phyloP scores from a whole-genome alignment of 495 filamentous ascomycete genomes.

The Cercophora samala region DNA sequence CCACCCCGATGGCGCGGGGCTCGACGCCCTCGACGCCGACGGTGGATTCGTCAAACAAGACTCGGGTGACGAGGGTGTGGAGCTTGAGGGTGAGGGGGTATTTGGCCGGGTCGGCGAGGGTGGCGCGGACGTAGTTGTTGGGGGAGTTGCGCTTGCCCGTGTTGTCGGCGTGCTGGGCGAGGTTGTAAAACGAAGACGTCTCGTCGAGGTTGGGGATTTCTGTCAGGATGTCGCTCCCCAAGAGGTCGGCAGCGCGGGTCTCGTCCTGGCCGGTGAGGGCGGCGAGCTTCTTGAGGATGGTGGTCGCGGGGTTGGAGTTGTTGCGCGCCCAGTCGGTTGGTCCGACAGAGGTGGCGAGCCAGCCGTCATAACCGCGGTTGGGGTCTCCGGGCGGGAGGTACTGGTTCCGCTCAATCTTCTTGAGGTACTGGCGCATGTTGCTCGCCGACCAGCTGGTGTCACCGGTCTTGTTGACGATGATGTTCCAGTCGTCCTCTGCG shows the following conservation, averaged over 20 bases:
- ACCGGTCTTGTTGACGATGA: constrained; percentile 44
- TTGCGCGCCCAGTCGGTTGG: constrained; percentile 36
- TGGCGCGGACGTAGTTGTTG: constrained; percentile 45
- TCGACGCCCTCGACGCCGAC: constrained; percentile 17
- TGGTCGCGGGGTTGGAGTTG: constrained; percentile 23
- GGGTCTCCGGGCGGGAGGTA: constrained; percentile 37
- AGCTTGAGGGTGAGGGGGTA: constrained; percentile 47
- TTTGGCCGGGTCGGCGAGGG: constrained; percentile 43
- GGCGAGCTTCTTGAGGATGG: constrained; percentile 36
- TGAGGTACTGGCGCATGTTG: constrained; percentile 46
- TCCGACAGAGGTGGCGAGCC: constrained; percentile 38
- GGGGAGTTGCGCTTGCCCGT: constrained; percentile 42
- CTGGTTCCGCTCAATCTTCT: constrained; percentile 45
- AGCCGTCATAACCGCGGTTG: constrained; percentile 46
- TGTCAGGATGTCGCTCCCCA: constrained; percentile 42
- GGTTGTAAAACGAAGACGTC: constrained; percentile 42
- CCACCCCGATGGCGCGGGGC: constrained; percentile 45
- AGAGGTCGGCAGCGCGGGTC: constrained; percentile 26
- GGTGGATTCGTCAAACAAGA: constrained; percentile 38
- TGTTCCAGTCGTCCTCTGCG: constrained; percentile 46
- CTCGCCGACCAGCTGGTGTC: constrained; percentile 43
- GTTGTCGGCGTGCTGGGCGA: constrained; percentile 40
- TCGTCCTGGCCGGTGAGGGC: constrained; percentile 38
- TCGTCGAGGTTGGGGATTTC: constrained; percentile 38
- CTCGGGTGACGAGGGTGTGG: constrained; percentile 45